phyloP scores from a whole-genome alignment of 306 rosid genomes.

The Carpinus viminea region DNA sequence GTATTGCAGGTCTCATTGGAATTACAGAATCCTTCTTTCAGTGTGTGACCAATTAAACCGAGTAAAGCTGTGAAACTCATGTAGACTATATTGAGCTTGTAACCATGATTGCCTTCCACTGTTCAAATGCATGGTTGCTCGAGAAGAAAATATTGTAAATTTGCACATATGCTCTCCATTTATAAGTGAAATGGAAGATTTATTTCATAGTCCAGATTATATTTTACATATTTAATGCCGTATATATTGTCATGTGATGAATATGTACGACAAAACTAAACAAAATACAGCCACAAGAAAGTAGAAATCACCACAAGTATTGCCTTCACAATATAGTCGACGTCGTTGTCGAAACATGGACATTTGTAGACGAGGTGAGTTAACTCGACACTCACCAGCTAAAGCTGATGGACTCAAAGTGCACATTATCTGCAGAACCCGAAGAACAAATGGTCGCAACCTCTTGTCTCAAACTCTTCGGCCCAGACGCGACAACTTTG shows the following conservation, averaged over 20 bases:
- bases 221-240: no score
- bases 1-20: conserved; percentile 7
- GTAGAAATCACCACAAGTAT: neutral
- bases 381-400: conserved; percentile 45
- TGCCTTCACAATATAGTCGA: neutral
- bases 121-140: no score
- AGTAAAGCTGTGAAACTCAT: no score
- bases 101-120: no score
- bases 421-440: conserved; percentile 50
- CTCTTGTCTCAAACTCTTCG: conserved; percentile 64
- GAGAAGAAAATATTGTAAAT: no score
- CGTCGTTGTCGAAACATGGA: neutral
- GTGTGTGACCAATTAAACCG: no score
- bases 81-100: no score
- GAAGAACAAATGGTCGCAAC: conserved; percentile 74
- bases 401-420: conserved; percentile 75
- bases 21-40: neutral
- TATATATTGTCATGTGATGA: no score
- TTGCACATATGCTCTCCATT: no score
- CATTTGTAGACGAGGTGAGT: neutral
- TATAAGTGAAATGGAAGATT: no score
- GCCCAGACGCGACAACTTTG: conserved; percentile 65
- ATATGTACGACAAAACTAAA: no score
- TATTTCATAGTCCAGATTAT: no score
- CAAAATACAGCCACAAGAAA: neutral